Conservation (phyloP, 345 rosid species). For the Syzygium oleosum region DNA sequence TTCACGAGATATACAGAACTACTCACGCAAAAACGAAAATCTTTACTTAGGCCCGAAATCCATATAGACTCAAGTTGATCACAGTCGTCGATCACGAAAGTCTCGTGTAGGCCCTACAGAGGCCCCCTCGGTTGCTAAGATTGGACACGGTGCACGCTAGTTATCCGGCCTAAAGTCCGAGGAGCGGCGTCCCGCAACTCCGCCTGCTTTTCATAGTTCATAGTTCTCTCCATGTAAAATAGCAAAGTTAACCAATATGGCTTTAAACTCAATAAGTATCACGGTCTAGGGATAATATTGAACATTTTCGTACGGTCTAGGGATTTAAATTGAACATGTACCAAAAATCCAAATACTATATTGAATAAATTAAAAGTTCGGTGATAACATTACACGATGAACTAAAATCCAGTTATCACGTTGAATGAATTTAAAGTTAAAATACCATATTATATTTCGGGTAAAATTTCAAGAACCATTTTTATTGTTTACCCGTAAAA, state of each 20-base stretch:
- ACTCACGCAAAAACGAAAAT: not conserved
- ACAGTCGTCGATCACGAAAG: not conserved
- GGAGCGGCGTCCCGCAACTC: not conserved
- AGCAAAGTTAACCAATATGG: not conserved
- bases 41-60: not conserved
- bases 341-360: too few relatives aligned
- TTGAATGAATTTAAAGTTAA: too few relatives aligned
- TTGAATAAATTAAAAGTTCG: too few relatives aligned
- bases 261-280: not conserved
- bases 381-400: too few relatives aligned
- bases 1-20: not conserved
- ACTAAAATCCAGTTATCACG: too few relatives aligned
- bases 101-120: not conserved
- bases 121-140: not conserved
- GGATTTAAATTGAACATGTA: too few relatives aligned
- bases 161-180: not conserved
- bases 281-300: too few relatives aligned
- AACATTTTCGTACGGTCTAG: too few relatives aligned
- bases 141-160: not conserved
- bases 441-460: too few relatives aligned
- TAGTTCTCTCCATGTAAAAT: not conserved
- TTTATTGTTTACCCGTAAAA: not conserved
- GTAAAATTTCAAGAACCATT: too few relatives aligned
- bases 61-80: not conserved
- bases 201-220: not conserved